A percentile compares a stretch with the other conserved stretches of the same genome.
phyloP scores from a whole-genome alignment of 2,329 filamentous ascomycete genomes.

The Bertia moriformis region DNA sequence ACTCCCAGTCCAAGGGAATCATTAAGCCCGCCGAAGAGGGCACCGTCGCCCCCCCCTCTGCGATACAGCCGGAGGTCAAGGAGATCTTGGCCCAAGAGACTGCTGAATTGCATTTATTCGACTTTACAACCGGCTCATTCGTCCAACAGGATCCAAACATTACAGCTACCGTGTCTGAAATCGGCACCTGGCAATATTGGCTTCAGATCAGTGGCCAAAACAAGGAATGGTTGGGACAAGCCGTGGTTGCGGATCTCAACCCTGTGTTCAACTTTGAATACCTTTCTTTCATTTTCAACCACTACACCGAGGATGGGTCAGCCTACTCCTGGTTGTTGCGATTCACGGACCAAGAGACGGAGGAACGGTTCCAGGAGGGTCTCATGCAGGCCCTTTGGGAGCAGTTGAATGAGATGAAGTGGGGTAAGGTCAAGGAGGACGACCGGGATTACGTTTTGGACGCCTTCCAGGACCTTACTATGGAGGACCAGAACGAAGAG shows the following conservation, averaged over 20 bases:
- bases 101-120: slow-evolving; percentile 84
- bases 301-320: slow-evolving; percentile 74
- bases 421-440: slow-evolving; percentile 80
- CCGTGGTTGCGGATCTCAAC: slow-evolving; percentile 80
- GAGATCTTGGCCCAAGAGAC: slow-evolving; percentile 63
- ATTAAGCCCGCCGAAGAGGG: background rate
- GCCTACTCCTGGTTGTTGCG: slow-evolving; percentile 91
- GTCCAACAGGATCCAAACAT: slow-evolving; percentile 64
- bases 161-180: slow-evolving; percentile 67
- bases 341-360: slow-evolving; percentile 68
- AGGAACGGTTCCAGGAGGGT: slow-evolving; percentile 82
- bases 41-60: slow-evolving; percentile 28
- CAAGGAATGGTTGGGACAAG: slow-evolving; percentile 74
- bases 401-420: slow-evolving; percentile 84
- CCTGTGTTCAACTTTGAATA: slow-evolving; percentile 99
- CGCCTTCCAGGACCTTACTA: slow-evolving; percentile 83
- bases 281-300: slow-evolving; percentile 98
- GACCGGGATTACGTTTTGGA: slow-evolving; percentile 91
- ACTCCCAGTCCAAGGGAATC: background rate
- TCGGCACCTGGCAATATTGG: slow-evolving; percentile 91
- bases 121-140: slow-evolving; percentile 77
- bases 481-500: slow-evolving; percentile 61
- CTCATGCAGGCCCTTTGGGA: slow-evolving; percentile 96
- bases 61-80: slow-evolving; percentile 52
- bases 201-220: slow-evolving; percentile 66